phyloP scores from a whole-genome alignment of 495 filamentous ascomycete species.

The Aspergillus carlsbadensis region DNA sequence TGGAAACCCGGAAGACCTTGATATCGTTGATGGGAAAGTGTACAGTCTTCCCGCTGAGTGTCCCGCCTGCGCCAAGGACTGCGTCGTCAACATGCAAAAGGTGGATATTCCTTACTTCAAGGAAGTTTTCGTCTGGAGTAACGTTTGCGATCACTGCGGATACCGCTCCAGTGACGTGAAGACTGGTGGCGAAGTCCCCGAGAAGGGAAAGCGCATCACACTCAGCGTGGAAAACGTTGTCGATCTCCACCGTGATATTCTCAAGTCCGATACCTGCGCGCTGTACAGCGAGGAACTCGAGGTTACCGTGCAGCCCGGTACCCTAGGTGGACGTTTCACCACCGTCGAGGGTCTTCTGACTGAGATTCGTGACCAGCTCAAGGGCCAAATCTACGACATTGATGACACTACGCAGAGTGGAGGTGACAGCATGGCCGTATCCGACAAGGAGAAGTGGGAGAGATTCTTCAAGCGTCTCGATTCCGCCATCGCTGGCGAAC shows the following conservation, averaged over 20 bases:
- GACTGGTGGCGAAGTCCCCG: slow-evolving; percentile 89
- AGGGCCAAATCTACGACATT: slow-evolving; percentile 79
- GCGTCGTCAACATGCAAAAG: slow-evolving; percentile 90
- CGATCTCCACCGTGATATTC: slow-evolving; percentile 87
- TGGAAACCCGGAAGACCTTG: slow-evolving; percentile 55
- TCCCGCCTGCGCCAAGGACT: slow-evolving; percentile 81
- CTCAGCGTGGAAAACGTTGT: slow-evolving; percentile 68
- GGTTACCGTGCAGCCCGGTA: slow-evolving; percentile 82
- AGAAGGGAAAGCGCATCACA: slow-evolving; percentile 79
- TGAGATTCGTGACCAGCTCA: slow-evolving; percentile 86
- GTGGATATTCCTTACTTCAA: slow-evolving; percentile 97
- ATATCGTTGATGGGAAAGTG: slow-evolving; percentile 84
- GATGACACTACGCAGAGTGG: slow-evolving; percentile 52
- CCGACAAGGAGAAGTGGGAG: slow-evolving; percentile 69
- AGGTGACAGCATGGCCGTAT: slow-evolving; percentile 69
- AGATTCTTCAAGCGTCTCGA: slow-evolving; percentile 76
- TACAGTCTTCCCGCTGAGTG: slow-evolving; percentile 89
- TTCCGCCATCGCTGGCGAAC: slow-evolving; percentile 74
- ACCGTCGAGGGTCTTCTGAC: slow-evolving; percentile 94
- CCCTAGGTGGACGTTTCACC: slow-evolving; percentile 94
- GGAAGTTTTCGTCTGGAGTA: slow-evolving; percentile 88
- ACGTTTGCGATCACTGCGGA: slow-evolving; percentile 84
- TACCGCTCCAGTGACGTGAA: slow-evolving; percentile 95
- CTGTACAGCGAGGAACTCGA: slow-evolving; percentile 82
- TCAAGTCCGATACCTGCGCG: slow-evolving; percentile 92